These are phyloP conservation scores for Melocanna baccifera DNA, from an alignment of 176 grass and related monocot genomes.

Conservation along the genomic window DNA sequence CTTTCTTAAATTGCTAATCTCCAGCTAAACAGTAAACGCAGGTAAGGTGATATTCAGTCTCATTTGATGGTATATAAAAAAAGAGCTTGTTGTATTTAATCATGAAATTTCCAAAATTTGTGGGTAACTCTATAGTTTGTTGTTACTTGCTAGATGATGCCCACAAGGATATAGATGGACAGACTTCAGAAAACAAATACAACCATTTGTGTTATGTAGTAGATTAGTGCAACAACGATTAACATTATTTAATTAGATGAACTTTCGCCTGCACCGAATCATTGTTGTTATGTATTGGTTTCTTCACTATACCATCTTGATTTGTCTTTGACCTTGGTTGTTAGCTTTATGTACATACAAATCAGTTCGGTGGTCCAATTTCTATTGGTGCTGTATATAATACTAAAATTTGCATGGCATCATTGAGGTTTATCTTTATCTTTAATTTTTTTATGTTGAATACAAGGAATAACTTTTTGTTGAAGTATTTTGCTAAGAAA, in stretches of 20 bases:
- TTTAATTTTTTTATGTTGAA: not conserved
- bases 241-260: not conserved
- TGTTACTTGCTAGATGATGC: not conserved
- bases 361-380: not conserved
- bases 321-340: not conserved
- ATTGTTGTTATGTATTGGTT: not conserved
- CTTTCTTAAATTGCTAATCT: constrained; percentile 2
- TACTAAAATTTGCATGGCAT: not conserved
- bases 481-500: not conserved
- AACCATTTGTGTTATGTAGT: not conserved
- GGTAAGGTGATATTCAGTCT: not conserved
- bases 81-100: not conserved
- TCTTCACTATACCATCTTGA: not conserved
- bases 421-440: not conserved
- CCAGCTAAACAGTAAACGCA: not conserved
- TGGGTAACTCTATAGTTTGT: not conserved
- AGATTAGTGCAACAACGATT: not conserved
- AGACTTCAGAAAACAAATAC: not conserved
- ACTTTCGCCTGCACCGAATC: not conserved
- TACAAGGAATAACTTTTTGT: not conserved
- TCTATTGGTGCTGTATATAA: not conserved
- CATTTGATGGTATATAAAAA: not conserved
- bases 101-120: not conserved
- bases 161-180: not conserved
- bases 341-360: not conserved